These are phyloP conservation scores for Debaryomyces singareniensis DNA, from an alignment of 1,139 yeast genomes.

Conservation along the genomic window DNA sequence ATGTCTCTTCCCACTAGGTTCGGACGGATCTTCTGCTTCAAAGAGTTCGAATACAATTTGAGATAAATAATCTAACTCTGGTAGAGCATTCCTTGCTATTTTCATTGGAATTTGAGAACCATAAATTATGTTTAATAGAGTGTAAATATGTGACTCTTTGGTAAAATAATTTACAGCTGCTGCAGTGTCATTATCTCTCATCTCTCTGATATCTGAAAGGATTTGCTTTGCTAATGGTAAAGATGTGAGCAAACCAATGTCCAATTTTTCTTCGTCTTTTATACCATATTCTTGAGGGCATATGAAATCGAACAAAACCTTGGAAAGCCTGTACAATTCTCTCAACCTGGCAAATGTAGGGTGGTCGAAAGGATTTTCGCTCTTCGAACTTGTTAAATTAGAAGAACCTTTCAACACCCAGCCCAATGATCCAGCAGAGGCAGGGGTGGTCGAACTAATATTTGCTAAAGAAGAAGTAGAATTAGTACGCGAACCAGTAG, in stretches of 20 bases:
- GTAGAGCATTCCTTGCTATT: constrained; percentile 88
- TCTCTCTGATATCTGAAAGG: constrained; percentile 68
- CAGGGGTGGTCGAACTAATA: constrained; percentile 22
- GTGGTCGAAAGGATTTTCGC: constrained; percentile 67
- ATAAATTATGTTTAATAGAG: constrained; percentile 81
- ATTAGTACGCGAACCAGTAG: constrained; percentile 11
- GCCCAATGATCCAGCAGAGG: constrained; percentile 64
- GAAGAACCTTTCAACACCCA: constrained; percentile 62
- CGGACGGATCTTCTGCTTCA: constrained; percentile 63
- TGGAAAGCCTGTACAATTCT: constrained; percentile 83
- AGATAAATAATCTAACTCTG: constrained; percentile 92
- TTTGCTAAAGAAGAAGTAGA: constrained; percentile 26
- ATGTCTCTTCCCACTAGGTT: constrained; percentile 66
- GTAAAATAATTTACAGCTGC: constrained; percentile 89
- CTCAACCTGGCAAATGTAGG: constrained; percentile 75
- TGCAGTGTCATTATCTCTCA: constrained; percentile 72
- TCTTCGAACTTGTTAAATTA: constrained; percentile 7
- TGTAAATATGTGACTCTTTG: constrained; percentile 94
- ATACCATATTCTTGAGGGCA: constrained; percentile 99
- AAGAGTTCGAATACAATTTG: constrained; percentile 92
- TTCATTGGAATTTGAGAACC: constrained; percentile 95
- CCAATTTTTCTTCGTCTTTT: constrained; percentile 89
- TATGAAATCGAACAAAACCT: constrained; percentile 91
- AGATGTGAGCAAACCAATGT: constrained; percentile 90
- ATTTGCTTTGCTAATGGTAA: constrained; percentile 91